Base-by-base conservation (phyloP, 1,284 basidiomycete genomes). In the Xerocomus cyaneibrunnescens region DNA sequence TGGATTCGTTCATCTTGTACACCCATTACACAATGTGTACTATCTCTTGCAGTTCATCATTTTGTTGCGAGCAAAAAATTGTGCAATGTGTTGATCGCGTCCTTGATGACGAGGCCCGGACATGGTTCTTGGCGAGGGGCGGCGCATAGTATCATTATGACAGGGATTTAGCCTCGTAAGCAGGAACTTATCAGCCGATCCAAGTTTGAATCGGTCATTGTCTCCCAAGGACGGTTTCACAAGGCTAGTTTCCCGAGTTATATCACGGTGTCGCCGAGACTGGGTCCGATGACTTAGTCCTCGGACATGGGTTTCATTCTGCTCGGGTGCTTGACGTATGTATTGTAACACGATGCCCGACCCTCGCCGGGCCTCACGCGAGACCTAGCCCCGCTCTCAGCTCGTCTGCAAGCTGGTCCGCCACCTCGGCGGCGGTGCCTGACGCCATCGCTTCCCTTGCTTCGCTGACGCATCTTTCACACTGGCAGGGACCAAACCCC, bases 401-500 rank as follows among this genome's bases (percentile, higher is more conserved):
- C 56, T 83, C 75, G 52, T 69, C 69, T 53, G 74, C 77, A 40
- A 82, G 56, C 54, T 78, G 76, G 21, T 67, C 69, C 7, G 63
- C 50, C 46, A 56, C 55, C 30, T 50, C 51, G 5, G 49, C 55
- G 17, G 56, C 56, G 41, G 51, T 57, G 37, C 62, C 71, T 22
- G 66, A 61, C 31, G 58, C 61, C 39, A 65, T 70, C 16, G 61
- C 72, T 51, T 82, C 81, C 50, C 76, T 65, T 48, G 65, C 73
- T 55, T 84, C 82, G 45, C 75, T 67, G n/a, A 77, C 59, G 66
- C 91, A 93, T 22, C 83, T 74, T 53, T 73, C 69, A 64, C 92
- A 93, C 25, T 60, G 61, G 63, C 92, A 94, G 37, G 68, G 59
- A 1, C 86, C 89, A 67, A 87, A 90, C 36, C 79, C 92, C 93